Percentiles rank a stretch among this genome's conserved stretches.
Conservation (phyloP, 805 yeast species). For the Nakazawaea anatomiae region DNA sequence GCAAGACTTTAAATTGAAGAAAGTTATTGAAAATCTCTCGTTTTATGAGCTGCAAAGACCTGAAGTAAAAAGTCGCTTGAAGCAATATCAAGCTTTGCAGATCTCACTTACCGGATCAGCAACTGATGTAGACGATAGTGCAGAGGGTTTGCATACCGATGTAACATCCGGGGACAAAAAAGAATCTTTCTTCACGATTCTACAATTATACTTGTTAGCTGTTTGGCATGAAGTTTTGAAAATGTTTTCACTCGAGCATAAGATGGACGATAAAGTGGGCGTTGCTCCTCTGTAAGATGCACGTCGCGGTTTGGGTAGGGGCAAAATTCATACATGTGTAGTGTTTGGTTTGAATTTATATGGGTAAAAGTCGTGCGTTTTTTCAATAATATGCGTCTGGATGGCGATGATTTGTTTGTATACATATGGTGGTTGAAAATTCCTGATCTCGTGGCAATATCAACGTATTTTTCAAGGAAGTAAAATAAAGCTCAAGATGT, state of each 20-base stretch:
- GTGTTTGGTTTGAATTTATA: too few relatives aligned
- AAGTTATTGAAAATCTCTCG: slow-evolving; percentile 32
- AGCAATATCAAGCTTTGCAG: background rate
- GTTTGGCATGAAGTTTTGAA: background rate
- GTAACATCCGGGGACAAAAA: background rate
- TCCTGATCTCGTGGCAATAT: background rate
- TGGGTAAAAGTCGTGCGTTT: too few relatives aligned
- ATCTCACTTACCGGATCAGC: background rate
- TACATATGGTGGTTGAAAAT: background rate
- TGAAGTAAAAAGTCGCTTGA: background rate
- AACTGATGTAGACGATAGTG: background rate
- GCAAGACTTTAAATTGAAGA: slow-evolving; percentile 33
- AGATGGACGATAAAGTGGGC: background rate
- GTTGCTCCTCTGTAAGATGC: too few relatives aligned
- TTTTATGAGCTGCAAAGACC: slow-evolving; percentile 20
- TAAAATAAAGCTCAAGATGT: slow-evolving; percentile 15
- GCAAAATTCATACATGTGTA: too few relatives aligned
- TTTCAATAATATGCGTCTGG: too few relatives aligned
- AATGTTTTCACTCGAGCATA: background rate
- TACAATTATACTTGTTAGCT: slow-evolving; percentile 1
- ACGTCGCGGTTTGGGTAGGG: too few relatives aligned
- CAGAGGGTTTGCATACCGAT: background rate
- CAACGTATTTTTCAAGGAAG: background rate
- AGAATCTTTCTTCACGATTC: background rate
- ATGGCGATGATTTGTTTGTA: background rate